phyloP scores from a whole-genome alignment of 1,139 yeast species.

The Tardiomyces digboiensis region DNA sequence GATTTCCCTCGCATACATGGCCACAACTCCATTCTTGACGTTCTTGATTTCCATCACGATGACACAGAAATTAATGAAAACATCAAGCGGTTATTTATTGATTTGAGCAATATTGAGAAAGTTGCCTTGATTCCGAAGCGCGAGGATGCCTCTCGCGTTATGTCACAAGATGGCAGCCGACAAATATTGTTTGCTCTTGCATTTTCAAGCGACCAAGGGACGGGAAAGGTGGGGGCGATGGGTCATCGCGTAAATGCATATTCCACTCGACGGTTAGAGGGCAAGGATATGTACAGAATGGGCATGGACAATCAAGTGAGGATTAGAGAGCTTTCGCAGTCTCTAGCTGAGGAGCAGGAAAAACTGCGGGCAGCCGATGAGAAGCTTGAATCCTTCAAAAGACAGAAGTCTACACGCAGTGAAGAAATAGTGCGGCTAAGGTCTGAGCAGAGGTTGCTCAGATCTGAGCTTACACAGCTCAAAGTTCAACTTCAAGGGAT shows the following conservation, averaged over 20 bases:
- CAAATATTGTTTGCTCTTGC: neutral
- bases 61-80: neutral
- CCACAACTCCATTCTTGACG: conserved; percentile 3
- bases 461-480: neutral
- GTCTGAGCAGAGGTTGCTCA: neutral
- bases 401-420: neutral
- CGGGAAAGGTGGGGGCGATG: neutral
- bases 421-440: neutral
- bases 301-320: neutral
- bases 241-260: neutral
- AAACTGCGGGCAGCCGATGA: neutral
- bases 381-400: neutral
- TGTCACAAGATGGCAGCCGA: neutral
- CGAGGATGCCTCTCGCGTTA: neutral
- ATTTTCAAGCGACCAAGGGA: neutral
- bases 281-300: neutral
- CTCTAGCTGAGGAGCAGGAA: neutral
- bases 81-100: conserved; percentile 10
- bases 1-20: conserved; percentile 18
- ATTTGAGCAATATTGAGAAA: conserved; percentile 6
- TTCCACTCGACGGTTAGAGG: neutral
- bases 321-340: neutral
- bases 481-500: neutral
- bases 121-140: neutral
- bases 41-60: conserved; percentile 2